phyloP scores from a whole-genome alignment of 2,329 filamentous ascomycete genomes.

The Metarhizium guizhouense region DNA sequence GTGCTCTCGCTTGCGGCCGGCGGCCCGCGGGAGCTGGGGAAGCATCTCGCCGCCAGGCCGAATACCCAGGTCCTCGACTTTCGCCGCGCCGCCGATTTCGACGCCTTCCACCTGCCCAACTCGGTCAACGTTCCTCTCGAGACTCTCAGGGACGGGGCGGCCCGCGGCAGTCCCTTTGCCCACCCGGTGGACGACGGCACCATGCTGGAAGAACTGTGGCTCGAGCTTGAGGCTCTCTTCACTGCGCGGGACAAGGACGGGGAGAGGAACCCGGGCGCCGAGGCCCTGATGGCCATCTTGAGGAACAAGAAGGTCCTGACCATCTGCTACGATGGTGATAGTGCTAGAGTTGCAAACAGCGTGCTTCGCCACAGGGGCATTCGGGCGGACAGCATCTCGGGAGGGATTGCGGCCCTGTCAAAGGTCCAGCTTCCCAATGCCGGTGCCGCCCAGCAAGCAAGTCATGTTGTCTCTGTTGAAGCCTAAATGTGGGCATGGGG shows the following conservation, averaged over 20 bases:
- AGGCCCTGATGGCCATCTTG: slow-evolving; percentile 19
- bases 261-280: slow-evolving; percentile 17
- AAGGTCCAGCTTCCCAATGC: slow-evolving; percentile 18
- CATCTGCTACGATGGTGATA: slow-evolving; percentile 45
- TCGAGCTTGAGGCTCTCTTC: slow-evolving; percentile 37
- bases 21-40: slow-evolving; percentile 14
- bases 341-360: slow-evolving; percentile 43
- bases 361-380: slow-evolving; percentile 41
- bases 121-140: slow-evolving; percentile 37
- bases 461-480: slow-evolving; percentile 14
- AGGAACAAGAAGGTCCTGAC: slow-evolving; percentile 32
- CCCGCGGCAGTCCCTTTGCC: slow-evolving; percentile 20
- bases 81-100: slow-evolving; percentile 31
- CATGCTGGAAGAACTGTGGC: slow-evolving; percentile 38
- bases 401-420: slow-evolving; percentile 25
- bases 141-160: slow-evolving; percentile 19
- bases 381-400: slow-evolving; percentile 35
- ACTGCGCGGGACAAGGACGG: slow-evolving; percentile 18
- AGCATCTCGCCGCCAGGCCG: slow-evolving; percentile 15
- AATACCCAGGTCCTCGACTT: slow-evolving; percentile 34
- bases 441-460: slow-evolving; percentile 14
- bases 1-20: slow-evolving; percentile 13
- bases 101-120: slow-evolving; percentile 32
- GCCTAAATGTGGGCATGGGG: slow-evolving; percentile 6
- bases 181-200: slow-evolving; percentile 37